Evolutionary conservation across 2,329 filamentous ascomycete genomes (phyloP).

Genomic region (Fusarium mangiferae): DNA sequence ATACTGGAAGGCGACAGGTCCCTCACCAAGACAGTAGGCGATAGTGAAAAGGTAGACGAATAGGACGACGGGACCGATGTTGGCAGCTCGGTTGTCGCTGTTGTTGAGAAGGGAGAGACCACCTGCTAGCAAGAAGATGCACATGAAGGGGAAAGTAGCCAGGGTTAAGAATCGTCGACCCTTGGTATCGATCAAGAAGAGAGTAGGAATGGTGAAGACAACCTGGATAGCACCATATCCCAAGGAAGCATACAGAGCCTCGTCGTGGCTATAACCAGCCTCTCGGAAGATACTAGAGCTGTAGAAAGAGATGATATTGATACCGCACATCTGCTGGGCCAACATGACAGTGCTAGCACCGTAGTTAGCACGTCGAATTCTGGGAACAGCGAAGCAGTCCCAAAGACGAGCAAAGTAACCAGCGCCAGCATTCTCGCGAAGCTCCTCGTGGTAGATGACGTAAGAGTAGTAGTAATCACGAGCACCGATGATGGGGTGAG

Average conservation of each 20-base stretch:
- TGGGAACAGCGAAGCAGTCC: slow-evolving; percentile 74
- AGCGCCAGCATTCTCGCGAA: slow-evolving; percentile 51
- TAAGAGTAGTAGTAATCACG: slow-evolving; percentile 68
- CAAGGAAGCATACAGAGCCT: slow-evolving; percentile 17
- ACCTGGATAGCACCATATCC: slow-evolving; percentile 25
- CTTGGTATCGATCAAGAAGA: slow-evolving; percentile 29
- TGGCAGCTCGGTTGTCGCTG: background rate
- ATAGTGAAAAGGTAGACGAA: slow-evolving; percentile 73
- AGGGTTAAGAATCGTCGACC: slow-evolving; percentile 14
- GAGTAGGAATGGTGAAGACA: slow-evolving; percentile 23
- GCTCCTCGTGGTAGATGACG: slow-evolving; percentile 56
- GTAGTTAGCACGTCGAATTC: slow-evolving; percentile 75
- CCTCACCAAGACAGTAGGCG: slow-evolving; percentile 74
- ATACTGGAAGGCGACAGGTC: slow-evolving; percentile 71
- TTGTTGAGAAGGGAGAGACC: slow-evolving; percentile 5
- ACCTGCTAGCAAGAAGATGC: slow-evolving; percentile 8
- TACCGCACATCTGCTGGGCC: slow-evolving; percentile 74
- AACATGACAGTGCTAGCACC: slow-evolving; percentile 86
- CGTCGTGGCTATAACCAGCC: background rate
- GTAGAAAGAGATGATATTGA: slow-evolving; percentile 61
- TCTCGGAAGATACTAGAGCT: slow-evolving; percentile 20
- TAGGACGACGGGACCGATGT: slow-evolving; percentile 44
- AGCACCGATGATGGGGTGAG: slow-evolving; percentile 65
- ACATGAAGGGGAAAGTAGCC: slow-evolving; percentile 22
- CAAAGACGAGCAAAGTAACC: slow-evolving; percentile 60